Conservation (phyloP, 371 early-diverging fungal genomes). For the Mucor mucedo region DNA sequence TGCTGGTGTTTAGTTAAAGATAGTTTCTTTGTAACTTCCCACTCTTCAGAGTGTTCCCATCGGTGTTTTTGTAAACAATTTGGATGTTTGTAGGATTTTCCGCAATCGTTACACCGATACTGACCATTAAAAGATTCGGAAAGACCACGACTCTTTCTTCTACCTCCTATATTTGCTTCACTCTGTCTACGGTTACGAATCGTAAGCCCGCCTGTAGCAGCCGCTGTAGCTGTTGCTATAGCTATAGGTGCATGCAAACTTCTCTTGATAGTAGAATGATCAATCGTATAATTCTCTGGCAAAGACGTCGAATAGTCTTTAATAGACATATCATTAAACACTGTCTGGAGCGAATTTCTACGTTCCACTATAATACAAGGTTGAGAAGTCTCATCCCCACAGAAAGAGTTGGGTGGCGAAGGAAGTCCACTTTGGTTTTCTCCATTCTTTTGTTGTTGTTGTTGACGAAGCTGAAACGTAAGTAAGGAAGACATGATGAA, state of each 20-base stretch:
- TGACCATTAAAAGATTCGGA: slow-evolving; percentile 35
- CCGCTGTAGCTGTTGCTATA: slow-evolving; percentile 34
- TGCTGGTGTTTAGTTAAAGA: slow-evolving; percentile 77
- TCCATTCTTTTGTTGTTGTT: slow-evolving; percentile 28
- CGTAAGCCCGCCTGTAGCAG: slow-evolving; percentile 46
- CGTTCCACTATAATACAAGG: slow-evolving; percentile 15
- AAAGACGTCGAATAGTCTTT: slow-evolving; percentile 44
- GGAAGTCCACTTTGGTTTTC: slow-evolving; percentile 35
- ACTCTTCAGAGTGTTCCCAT: slow-evolving; percentile 75
- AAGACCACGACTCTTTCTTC: slow-evolving; percentile 25
- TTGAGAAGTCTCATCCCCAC: slow-evolving; percentile 43
- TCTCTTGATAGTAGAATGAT: slow-evolving; percentile 33
- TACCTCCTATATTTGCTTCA: slow-evolving; percentile 9
- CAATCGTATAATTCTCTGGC: slow-evolving; percentile 57
- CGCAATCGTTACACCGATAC: slow-evolving; percentile 65
- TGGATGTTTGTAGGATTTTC: slow-evolving; percentile 73
- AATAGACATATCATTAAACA: slow-evolving; percentile 43
- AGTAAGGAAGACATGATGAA: slow-evolving; percentile 50
- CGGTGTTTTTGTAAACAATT: slow-evolving; percentile 74
- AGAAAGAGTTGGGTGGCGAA: slow-evolving; percentile 55
- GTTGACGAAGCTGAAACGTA: slow-evolving; percentile 48
- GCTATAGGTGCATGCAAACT: slow-evolving; percentile 13
- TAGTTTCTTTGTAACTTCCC: slow-evolving; percentile 69
- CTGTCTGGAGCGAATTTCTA: slow-evolving; percentile 46
- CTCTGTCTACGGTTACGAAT: slow-evolving; percentile 35